A percentile compares a stretch with the other conserved stretches of the same genome.
These are phyloP conservation scores for Aspergillus taichungensis DNA, from an alignment of 495 filamentous ascomycete genomes.

Conservation along the genomic window DNA sequence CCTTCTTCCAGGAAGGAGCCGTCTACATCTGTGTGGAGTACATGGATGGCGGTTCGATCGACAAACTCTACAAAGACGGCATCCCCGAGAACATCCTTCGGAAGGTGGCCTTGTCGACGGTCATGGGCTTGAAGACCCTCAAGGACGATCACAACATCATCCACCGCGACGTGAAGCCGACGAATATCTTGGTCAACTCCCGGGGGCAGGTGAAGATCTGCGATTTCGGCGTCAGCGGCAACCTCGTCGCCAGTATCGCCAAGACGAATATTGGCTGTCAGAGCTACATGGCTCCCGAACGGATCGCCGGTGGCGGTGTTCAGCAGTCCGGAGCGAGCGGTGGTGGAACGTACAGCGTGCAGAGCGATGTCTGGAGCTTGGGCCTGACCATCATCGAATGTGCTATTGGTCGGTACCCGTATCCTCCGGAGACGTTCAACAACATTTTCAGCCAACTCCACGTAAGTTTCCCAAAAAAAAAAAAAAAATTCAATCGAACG, in stretches of 20 bases:
- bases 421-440: constrained; percentile 95
- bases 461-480: constrained; percentile 47
- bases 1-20: constrained; percentile 97
- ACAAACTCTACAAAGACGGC: constrained; percentile 91
- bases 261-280: constrained; percentile 99
- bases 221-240: constrained; percentile 96
- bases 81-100: constrained; percentile 82
- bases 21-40: constrained; percentile 99
- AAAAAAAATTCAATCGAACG: constrained; percentile 1
- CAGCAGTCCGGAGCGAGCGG: constrained; percentile 63
- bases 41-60: constrained; percentile 98
- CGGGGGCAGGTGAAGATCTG: constrained; percentile 94
- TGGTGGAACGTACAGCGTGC: constrained; percentile 89
- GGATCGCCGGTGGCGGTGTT: constrained; percentile 79
- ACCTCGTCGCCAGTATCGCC: constrained; percentile 92
- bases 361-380: constrained; percentile 96
- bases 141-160: constrained; percentile 99
- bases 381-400: constrained; percentile 95
- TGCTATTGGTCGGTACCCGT: constrained; percentile 89
- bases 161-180: constrained; percentile 96
- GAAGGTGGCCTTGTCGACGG: constrained; percentile 85
- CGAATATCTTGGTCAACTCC: constrained; percentile 89
- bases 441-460: constrained; percentile 97
- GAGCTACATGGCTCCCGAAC: constrained; percentile 98
- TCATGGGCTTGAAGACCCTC: constrained; percentile 82